phyloP scores from a whole-genome alignment of 1,139 yeast species.

The Taphrina communis region DNA sequence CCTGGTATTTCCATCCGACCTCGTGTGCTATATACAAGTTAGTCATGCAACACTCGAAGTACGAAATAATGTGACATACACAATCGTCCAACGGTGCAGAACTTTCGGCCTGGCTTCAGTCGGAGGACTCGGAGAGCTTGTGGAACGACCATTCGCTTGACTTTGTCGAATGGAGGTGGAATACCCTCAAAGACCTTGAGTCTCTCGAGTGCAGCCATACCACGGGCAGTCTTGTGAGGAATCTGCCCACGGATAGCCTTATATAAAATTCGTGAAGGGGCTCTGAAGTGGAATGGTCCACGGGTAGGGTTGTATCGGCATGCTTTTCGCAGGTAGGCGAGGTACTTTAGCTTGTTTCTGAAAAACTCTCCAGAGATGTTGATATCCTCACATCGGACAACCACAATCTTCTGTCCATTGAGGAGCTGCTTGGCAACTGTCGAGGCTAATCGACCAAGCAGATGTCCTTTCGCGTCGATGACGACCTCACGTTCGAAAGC shows the following conservation, averaged over 20 bases:
- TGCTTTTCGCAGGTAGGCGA: conserved; percentile 99
- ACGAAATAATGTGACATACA: conserved; percentile 64
- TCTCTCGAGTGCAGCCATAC: conserved; percentile 99
- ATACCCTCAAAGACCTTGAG: conserved; percentile 99
- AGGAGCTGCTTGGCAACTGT: conserved; percentile 97
- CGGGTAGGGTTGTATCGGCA: conserved; percentile 98
- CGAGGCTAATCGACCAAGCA: conserved; percentile 99
- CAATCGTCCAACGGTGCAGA: conserved; percentile 96
- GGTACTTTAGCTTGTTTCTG: conserved; percentile 98
- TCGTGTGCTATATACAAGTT: conserved; percentile 56
- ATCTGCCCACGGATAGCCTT: conserved; percentile 99
- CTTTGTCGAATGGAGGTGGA: conserved; percentile 99
- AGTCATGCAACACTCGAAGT: too few species aligned
- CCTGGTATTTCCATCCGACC: conserved; percentile 99
- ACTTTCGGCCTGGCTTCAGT: conserved; percentile 99
- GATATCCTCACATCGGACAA: conserved; percentile 92
- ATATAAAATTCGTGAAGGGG: conserved; percentile 99
- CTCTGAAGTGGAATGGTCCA: conserved; percentile 99
- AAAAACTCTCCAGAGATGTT: conserved; percentile 99
- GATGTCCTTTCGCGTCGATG: conserved; percentile 67
- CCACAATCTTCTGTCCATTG: conserved; percentile 97
- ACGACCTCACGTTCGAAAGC: conserved; percentile 43
- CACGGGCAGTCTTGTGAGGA: conserved; percentile 99
- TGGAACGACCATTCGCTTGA: conserved; percentile 99
- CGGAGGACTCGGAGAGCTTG: conserved; percentile 99